A percentile compares a stretch with the other conserved stretches of the same genome.
These are phyloP conservation scores for Neopestalotiopsis sp. DNA, from an alignment of 2,329 filamentous ascomycete genomes.

Conservation along the genomic window DNA sequence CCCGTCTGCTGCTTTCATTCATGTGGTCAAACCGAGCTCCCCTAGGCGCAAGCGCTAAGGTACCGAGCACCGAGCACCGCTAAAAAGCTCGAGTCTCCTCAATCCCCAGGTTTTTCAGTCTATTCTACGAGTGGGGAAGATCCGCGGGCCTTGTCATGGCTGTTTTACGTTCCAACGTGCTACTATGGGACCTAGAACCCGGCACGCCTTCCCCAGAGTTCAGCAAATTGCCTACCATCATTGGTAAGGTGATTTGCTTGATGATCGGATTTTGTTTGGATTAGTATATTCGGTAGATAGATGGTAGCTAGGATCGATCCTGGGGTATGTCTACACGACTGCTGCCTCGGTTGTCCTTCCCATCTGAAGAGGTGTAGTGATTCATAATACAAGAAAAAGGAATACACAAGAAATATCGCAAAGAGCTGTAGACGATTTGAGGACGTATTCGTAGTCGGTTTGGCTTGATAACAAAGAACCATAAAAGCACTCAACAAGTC, in stretches of 20 bases:
- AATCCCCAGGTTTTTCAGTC: background rate
- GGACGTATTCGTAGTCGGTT: no score
- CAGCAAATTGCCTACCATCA: background rate
- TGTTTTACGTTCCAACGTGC: background rate
- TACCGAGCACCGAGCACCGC: background rate
- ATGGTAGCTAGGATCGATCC: no score
- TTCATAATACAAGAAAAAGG: no score
- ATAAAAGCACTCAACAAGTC: no score
- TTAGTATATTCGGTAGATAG: no score
- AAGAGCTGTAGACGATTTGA: no score
- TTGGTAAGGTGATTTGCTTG: background rate
- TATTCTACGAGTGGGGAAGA: background rate
- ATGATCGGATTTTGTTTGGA: no score
- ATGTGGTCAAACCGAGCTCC: conserved; percentile 21
- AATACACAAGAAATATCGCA: no score
- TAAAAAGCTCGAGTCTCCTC: background rate
- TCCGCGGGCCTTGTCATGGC: background rate
- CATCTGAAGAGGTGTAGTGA: no score
- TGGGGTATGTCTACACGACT: no score
- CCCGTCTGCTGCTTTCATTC: conserved; percentile 28
- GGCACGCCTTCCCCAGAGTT: background rate
- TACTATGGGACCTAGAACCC: background rate
- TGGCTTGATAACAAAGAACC: no score
- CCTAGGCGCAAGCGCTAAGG: background rate
- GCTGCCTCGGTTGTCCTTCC: no score